Base-by-base conservation (phyloP, 2,329 filamentous ascomycete species). In the Davidsoniella eucalypti region DNA sequence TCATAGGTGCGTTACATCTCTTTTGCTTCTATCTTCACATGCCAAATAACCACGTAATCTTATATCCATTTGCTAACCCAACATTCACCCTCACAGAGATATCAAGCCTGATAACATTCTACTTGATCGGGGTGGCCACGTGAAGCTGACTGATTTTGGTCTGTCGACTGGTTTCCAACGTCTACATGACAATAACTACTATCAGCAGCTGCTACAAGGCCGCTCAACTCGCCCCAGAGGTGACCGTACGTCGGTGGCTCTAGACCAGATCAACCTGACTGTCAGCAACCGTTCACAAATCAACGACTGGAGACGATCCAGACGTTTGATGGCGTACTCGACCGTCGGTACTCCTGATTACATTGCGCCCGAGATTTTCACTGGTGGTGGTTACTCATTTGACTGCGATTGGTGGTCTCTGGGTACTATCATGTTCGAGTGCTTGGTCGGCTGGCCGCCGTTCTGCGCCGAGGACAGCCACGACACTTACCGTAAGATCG, bases 401-500 rank as follows among this genome's bases (percentile, higher is more conserved):
- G 74, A 82, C 53, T 87, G 84, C 60, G 84, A 88, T 69, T 87
- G 84, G 82, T 88, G 84, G 84, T 84, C 79, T 48, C 72, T 87
- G 26, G 84, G 84, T 54, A 85, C 84, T 25, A 87, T 87, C 64
- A 86, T 87, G 82, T 88, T 87, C 58, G 84, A 87, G 61, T 87
- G 83, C 63, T 70, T 87, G 56, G 82, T 87, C 57, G 84, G 84
- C 54, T 88, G 84, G 81, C 83, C 83, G 46, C 84, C 84, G 45
- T 87, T 88, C 70, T 87, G 92, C 64, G 90, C 92, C 18, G 92
- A 98, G 64, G 90, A 96, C 63, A 86, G 87, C 54, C 90, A 94
- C 61, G 92, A 96, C 65, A 96, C 92, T 1, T 98, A 98, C 69
- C 83, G 90, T 57, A 98, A 98, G 75, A 98, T 96, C 64, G 87